phyloP scores from a whole-genome alignment of 352 stramenopile species.

The Phytopythium boreale region DNA sequence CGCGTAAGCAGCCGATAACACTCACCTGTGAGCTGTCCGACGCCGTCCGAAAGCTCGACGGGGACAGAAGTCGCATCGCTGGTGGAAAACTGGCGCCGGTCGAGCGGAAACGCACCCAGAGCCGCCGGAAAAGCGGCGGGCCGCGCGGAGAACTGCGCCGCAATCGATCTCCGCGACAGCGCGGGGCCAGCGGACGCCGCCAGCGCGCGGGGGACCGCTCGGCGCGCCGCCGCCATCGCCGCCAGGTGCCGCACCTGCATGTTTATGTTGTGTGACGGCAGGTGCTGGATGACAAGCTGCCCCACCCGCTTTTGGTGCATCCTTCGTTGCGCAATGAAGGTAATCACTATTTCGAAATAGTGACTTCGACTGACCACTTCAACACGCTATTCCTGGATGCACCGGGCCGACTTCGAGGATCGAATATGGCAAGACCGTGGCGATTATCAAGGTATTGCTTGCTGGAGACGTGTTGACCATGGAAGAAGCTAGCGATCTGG shows the following conservation, averaged over 20 bases:
- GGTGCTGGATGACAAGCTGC: background rate
- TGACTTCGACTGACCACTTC: background rate
- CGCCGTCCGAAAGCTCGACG: constrained; percentile 23
- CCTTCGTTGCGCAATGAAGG: background rate
- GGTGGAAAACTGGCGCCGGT: constrained; percentile 33
- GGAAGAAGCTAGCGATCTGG: background rate
- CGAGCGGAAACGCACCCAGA: constrained; percentile 13
- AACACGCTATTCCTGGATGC: background rate
- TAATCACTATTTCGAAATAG: background rate
- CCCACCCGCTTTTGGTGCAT: background rate
- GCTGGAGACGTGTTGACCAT: background rate
- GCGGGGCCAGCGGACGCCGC: background rate
- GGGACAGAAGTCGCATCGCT: constrained; percentile 13
- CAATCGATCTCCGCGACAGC: background rate
- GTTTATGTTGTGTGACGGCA: background rate
- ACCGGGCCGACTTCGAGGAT: background rate
- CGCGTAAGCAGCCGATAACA: background rate
- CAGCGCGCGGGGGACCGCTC: constrained; percentile 1
- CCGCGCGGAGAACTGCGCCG: background rate
- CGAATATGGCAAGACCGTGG: background rate
- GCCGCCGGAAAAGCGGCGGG: constrained; percentile 5
- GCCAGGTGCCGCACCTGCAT: constrained; percentile 7
- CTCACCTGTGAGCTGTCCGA: constrained; percentile 37
- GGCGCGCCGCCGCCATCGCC: constrained; percentile 6
- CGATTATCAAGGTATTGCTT: background rate